Evolutionary conservation across 1,284 basidiomycete species (phyloP).

Genomic region (Xanthoconium separans): DNA sequence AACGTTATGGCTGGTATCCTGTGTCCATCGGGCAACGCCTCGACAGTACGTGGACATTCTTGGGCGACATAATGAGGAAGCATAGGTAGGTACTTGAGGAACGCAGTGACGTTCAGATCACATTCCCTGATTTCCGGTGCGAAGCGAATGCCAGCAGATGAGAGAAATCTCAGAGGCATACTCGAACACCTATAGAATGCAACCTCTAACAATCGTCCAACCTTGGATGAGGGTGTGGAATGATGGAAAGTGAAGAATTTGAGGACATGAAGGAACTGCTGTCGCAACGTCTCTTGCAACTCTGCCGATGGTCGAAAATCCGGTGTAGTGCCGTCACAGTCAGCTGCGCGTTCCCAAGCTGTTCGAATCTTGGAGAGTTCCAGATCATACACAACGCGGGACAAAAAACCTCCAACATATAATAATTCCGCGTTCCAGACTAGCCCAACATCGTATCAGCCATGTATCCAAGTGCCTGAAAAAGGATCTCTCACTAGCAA

Average conservation of each 20-base stretch:
- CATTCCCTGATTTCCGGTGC: constrained; percentile 68
- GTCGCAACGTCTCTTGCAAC: constrained; percentile 46
- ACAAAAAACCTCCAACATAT: constrained; percentile 77
- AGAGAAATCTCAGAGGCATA: constrained; percentile 69
- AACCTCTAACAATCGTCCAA: constrained; percentile 69
- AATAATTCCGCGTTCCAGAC: constrained; percentile 80
- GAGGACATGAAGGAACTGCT: constrained; percentile 76
- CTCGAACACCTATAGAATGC: constrained; percentile 74
- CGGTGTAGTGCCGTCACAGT: not conserved
- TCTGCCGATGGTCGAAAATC: constrained; percentile 34
- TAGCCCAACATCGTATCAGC: not conserved
- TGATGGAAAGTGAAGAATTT: constrained; percentile 84
- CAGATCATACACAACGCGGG: constrained; percentile 82
- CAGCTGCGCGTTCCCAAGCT: constrained; percentile 46
- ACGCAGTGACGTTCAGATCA: constrained; percentile 66
- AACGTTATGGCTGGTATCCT: constrained; percentile 74
- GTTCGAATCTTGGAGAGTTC: constrained; percentile 64
- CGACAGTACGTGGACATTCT: constrained; percentile 61
- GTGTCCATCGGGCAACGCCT: constrained; percentile 58
- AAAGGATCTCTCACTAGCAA: constrained; percentile 36
- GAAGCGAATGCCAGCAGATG: constrained; percentile 71
- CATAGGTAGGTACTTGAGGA: constrained; percentile 78
- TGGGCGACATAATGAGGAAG: constrained; percentile 62
- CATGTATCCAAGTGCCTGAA: no score
- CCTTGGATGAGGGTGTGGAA: constrained; percentile 82